A percentile compares a stretch with the other conserved stretches of the same genome.
phyloP scores from a whole-genome alignment of 805 yeast genomes.

The Cyberlindnera samutprakarnensis region DNA sequence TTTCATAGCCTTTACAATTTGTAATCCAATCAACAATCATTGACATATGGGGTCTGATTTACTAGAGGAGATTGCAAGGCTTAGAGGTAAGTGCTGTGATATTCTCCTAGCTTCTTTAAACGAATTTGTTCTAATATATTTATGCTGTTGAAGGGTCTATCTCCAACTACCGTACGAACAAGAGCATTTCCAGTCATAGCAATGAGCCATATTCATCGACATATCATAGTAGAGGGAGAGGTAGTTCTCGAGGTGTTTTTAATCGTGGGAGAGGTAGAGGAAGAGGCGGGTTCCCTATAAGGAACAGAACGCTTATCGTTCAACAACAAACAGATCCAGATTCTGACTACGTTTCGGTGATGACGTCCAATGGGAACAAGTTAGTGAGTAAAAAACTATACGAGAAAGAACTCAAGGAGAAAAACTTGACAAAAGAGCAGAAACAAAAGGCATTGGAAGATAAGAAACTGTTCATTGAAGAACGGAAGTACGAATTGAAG shows the following conservation, averaged over 20 bases:
- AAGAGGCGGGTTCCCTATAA: slow-evolving; percentile 7
- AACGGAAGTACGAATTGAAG: slow-evolving; percentile 17
- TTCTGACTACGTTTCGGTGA: slow-evolving; percentile 24
- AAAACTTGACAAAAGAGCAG: slow-evolving; percentile 18
- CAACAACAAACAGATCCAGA: slow-evolving; percentile 17
- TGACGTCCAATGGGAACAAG: slow-evolving; percentile 30
- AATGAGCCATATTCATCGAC: not conserved
- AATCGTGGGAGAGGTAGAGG: slow-evolving; percentile 17
- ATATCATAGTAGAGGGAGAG: slow-evolving; percentile 5
- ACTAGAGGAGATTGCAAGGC: slow-evolving; percentile 14
- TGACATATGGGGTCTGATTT: too few species aligned
- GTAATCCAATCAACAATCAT: too few species aligned
- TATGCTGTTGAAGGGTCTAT: too few species aligned
- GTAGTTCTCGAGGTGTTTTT: slow-evolving; percentile 6
- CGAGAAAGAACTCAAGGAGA: slow-evolving; percentile 24
- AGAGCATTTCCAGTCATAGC: slow-evolving; percentile 2
- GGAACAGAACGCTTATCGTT: slow-evolving; percentile 28
- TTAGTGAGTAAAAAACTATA: slow-evolving; percentile 31
- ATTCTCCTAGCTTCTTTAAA: too few species aligned
- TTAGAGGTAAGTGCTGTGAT: too few species aligned
- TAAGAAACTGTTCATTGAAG: slow-evolving; percentile 9
- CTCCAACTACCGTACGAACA: slow-evolving; percentile 2
- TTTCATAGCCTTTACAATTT: too few species aligned
- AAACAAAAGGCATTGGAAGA: slow-evolving; percentile 16
- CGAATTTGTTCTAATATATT: too few species aligned